Percentiles rank a stretch among this genome's conserved stretches.
These are phyloP conservation scores for Arachnopeziza araneosa DNA, from an alignment of 2,329 filamentous ascomycete genomes.

Conservation along the genomic window DNA sequence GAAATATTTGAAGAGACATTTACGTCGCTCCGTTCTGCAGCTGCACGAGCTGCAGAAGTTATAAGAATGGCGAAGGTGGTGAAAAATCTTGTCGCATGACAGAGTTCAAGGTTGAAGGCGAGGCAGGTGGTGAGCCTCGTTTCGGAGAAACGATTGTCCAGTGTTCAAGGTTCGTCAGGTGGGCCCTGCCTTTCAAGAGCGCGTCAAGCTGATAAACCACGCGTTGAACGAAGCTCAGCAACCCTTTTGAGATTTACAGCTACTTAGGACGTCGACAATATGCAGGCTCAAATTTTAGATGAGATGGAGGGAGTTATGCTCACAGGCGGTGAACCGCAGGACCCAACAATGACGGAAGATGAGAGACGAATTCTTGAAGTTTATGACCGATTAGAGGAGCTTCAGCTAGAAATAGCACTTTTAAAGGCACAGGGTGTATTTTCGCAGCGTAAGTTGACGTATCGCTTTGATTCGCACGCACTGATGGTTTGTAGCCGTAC, in stretches of 20 bases:
- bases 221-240: neutral
- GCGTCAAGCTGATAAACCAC: neutral
- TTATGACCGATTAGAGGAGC: conserved; percentile 65
- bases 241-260: neutral
- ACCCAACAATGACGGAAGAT: conserved; percentile 54
- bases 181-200: neutral
- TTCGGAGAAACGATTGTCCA: neutral
- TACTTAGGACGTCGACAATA: neutral
- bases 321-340: conserved; percentile 4
- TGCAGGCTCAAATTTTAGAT: neutral
- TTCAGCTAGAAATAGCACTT: conserved; percentile 67
- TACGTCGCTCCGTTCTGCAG: conserved; percentile 33
- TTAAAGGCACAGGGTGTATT: conserved; percentile 40
- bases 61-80: neutral
- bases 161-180: neutral
- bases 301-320: conserved; percentile 27
- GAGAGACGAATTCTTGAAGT: conserved; percentile 64
- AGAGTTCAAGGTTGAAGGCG: conserved; percentile 5
- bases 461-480: conserved; percentile 12
- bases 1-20: conserved; percentile 87
- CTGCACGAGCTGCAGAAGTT: conserved; percentile 18
- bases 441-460: conserved; percentile 20
- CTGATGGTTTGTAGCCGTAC: conserved; percentile 15
- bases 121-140: conserved; percentile 16
- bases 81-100: conserved; percentile 17